Evolutionary conservation across 2,329 filamentous ascomycete species (phyloP), one percentile per base, ranked within the genome.

Genomic region (Plenodomus lindquistii): DNA sequence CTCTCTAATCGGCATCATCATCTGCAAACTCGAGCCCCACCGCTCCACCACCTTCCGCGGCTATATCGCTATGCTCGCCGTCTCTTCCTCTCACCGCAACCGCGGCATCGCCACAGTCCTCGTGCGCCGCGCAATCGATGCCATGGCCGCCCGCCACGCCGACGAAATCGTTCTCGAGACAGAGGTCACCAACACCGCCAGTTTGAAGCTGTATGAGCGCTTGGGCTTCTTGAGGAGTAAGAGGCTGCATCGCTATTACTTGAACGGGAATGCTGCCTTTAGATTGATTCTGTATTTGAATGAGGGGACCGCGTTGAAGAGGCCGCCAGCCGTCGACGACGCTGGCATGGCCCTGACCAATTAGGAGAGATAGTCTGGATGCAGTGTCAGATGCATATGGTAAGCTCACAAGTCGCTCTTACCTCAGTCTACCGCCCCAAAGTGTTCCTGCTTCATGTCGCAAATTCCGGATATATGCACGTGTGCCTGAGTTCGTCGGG

Each of bases 11-110:
- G 94, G 94, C 48, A 92, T 97, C 38, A 88, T 99, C 37, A 86
- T 99, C 51, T 96, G 88, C 74, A 99, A 99, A 73, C 84, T 99
- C 50, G 94, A 99, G 71, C 83, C 85, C 19, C 94, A 99, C 75
- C 84, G 89, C 18, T 89, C 88, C 5, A 91, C 93, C 56, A 92
- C 91, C 1, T 80, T 91, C 56, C 85, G 94, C 54, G 94, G 94
- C 48, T 99, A 99, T 75, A 97, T 99, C 61, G 94, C 94, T 66
- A 99, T 99, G 94, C 81, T 99, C 36, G 94, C 94, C n/a, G 92
- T 96, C 4, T 84, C 86, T 37, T 85, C 90, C 34, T 78, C 85
- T 20, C 87, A 90, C 65, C 86, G 94, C 18, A 91, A 92, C 5
- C 84, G 86, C 55, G 93, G 94, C 1, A 91, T 99, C 50, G 94